Evolutionary conservation across 2,329 filamentous ascomycete genomes (phyloP), one percentile per base, ranked within the genome.

Genomic region (Amauroascus verrucosus): DNA sequence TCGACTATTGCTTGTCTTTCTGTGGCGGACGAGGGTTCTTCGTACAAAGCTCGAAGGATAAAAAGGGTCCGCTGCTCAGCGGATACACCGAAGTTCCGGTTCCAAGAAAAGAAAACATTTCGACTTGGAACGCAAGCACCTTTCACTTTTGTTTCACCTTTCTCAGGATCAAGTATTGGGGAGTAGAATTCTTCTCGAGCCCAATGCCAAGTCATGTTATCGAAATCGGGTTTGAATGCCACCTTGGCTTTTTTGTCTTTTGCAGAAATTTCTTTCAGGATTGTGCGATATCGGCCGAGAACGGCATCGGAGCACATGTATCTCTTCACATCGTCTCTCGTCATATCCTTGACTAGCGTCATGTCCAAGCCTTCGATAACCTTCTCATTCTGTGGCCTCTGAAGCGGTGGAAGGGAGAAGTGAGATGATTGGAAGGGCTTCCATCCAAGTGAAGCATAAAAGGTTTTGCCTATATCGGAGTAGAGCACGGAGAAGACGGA

Each of bases 401-500:
- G 56, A 13, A 69, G 57, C 0, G 78, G 73, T 11, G 74, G 70
- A 53, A 94, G 78, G 30, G 78, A 75, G 41, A 94, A 75, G 65
- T 95, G 89, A 1, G 78, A 75, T 55, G 86, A 91, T 18, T 79
- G 75, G 61, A 85, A 90, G 0, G 82, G 77, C 47, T 81, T 76
- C 90, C 90, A 96, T 44, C 88, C 88, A 58, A 81, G 76, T 30
- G 75, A 76, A 2, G 84, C 79, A 70, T 96, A 96, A 69, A 89
- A 96, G 37, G 74, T 72, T 73, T 88, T 85, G 18, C 90, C 88
- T 58, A 94, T 89, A 62, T 94, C 88, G 7, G 88, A 95, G 69
- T 83, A 95, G 7, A 96, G 75, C 6, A 94, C 79, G 0, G 86
- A 90, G 67, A 91, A 93, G 13, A 80, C 68, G 58, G 66, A 75